Evolutionary conservation across 306 rosid genomes (phyloP), one percentile per base, ranked within the genome.

Genomic region (Arachis hypogaea): DNA sequence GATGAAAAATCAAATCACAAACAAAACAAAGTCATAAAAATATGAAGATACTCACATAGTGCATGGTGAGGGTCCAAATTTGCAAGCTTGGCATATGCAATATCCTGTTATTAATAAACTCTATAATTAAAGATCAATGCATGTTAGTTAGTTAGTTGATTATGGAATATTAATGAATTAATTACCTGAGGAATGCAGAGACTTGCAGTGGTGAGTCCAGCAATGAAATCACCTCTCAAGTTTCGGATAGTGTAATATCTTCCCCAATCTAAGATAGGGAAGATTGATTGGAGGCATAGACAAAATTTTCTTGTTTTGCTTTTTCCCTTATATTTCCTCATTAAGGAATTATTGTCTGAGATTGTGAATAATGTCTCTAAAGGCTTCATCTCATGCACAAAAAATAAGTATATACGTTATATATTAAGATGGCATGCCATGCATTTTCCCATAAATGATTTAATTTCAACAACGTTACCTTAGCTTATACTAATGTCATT

Each of bases 101-200:
- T 78, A 70, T 69, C 74, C 82, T 70, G 69, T 14, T 62, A n/a
- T 4, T 3, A 22, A 22, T 0, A 22, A 22, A 22, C 28, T 22
- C 28, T 22, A 22, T 22, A 22, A 22, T 22, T 22, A 74, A 58
- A 43, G 8, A 59, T 63, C 18, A 63, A 22, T 22, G 28, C 28
- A 22, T 22, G 28, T 22, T 22, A 22, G 0, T 22, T 22, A 22
- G 28, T 22, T 22, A 22, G 28, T 22, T 22, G 28, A 22, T 22
- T 22, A 22, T 22, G 28, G 28, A 22, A 22, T 22, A 22, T 22
- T 29, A 44, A 16, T 11, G 10, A 49, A 49, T 12, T 29, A 7
- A 4, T 49, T 0, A 89, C 95, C 90, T 88, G 97, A 72, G 96
- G 97, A 70, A 92, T 86, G 40, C 93, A 88, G 3, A 92, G 92